Conservation (phyloP, 352 stramenopile genomes). For the Pythium chondricola region DNA sequence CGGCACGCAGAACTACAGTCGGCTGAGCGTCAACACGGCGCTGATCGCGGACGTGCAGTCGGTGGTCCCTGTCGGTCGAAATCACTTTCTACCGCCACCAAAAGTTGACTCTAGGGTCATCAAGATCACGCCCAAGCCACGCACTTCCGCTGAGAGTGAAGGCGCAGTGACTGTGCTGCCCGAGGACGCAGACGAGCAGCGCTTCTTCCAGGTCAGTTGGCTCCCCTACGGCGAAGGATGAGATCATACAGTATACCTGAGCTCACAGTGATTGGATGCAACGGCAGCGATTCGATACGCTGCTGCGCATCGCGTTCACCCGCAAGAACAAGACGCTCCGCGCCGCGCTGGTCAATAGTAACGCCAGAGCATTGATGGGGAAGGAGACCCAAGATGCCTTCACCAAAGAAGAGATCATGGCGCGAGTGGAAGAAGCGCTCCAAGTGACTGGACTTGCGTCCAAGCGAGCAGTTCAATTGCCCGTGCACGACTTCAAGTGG, state of each 20-base stretch:
- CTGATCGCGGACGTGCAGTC: slow-evolving; percentile 62
- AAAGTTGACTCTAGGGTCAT: slow-evolving; percentile 84
- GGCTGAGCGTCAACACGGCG: slow-evolving; percentile 73
- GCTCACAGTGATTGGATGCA: too few species aligned
- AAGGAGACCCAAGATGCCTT: slow-evolving; percentile 18
- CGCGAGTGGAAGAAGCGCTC: slow-evolving; percentile 43
- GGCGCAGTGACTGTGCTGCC: slow-evolving; percentile 11
- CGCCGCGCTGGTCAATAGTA: slow-evolving; percentile 60
- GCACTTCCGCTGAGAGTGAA: neutral
- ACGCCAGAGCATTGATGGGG: slow-evolving; percentile 32
- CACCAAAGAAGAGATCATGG: slow-evolving; percentile 30
- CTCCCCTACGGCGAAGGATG: too few species aligned
- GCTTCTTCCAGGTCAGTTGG: slow-evolving; percentile 63
- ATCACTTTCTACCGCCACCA: slow-evolving; percentile 69
- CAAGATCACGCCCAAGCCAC: slow-evolving; percentile 37
- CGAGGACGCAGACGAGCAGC: slow-evolving; percentile 14
- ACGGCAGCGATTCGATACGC: slow-evolving; percentile 57
- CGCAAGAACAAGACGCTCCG: slow-evolving; percentile 87
- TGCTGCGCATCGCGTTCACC: slow-evolving; percentile 70
- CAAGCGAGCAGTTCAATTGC: slow-evolving; percentile 61
- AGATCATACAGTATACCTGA: too few species aligned
- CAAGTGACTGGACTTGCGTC: slow-evolving; percentile 32
- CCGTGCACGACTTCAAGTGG: slow-evolving; percentile 48
- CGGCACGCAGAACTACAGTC: slow-evolving; percentile 71
- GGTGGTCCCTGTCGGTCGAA: slow-evolving; percentile 46